A percentile compares a stretch with the other conserved stretches of the same genome.
phyloP scores from a whole-genome alignment of 352 stramenopile genomes.

The Phytopythium oedochilum region DNA sequence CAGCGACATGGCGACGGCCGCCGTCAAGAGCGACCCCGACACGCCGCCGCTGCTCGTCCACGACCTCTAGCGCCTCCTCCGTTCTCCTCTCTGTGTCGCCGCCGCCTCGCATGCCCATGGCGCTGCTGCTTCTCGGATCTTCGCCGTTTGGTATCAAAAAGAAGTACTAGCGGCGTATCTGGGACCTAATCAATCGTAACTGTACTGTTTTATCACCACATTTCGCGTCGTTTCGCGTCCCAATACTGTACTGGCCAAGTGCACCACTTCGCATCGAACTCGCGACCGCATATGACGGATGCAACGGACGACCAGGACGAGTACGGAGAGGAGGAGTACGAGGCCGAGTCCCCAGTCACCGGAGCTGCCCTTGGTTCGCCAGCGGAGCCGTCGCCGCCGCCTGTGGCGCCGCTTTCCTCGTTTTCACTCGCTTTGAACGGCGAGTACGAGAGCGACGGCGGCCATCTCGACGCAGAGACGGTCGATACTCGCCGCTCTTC shows the following conservation, averaged over 20 bases:
- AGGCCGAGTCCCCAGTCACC: constrained; percentile 15
- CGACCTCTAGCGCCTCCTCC: neutral
- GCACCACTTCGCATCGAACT: neutral
- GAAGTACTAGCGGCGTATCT: neutral
- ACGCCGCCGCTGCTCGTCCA: constrained; percentile 3
- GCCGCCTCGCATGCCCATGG: neutral
- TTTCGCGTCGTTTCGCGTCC: neutral
- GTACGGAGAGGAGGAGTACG: constrained; percentile 30
- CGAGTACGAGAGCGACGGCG: neutral
- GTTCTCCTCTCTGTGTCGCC: neutral
- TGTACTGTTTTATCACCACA: neutral
- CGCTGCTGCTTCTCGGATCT: neutral
- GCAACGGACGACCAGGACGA: constrained; percentile 11
- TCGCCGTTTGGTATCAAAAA: neutral
- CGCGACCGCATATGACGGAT: constrained; percentile 7
- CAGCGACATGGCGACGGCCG: neutral
- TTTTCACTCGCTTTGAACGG: neutral
- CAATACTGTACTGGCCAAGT: too few relatives aligned
- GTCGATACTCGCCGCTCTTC: neutral
- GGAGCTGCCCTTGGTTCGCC: neutral
- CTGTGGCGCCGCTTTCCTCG: neutral
- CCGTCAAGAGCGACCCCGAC: constrained; percentile 7
- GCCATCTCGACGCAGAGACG: neutral
- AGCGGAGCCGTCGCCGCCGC: neutral
- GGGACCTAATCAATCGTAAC: neutral